Conservation (phyloP, 306 rosid species). For the Cucurbita moschata region DNA sequence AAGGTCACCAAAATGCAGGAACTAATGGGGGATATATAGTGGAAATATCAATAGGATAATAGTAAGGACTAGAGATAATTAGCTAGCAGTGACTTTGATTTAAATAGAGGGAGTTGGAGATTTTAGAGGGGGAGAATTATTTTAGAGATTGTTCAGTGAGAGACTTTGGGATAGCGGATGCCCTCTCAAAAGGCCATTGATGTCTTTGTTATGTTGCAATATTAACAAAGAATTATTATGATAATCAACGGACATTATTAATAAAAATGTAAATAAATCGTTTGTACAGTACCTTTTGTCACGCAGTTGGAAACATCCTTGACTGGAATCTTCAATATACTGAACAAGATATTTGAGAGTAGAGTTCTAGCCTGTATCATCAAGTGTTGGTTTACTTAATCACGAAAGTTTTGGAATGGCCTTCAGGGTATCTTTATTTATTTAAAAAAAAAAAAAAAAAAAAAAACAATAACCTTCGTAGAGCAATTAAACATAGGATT, state of each 20-base stretch:
- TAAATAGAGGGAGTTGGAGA: neutral
- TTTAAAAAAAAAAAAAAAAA: no score
- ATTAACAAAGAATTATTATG: no score
- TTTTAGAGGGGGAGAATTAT: neutral
- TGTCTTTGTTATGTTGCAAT: no score
- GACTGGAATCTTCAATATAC: conserved; percentile 56
- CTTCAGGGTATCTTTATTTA: neutral
- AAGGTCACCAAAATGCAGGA: neutral
- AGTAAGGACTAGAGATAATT: neutral
- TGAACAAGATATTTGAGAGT: conserved; percentile 53
- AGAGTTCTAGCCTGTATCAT: conserved; percentile 51
- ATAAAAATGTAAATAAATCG: neutral
- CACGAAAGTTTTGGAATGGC: conserved; percentile 2
- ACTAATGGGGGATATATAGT: neutral
- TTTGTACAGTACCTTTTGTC: conserved; percentile 41
- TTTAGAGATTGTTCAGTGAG: neutral
- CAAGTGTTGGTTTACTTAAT: conserved; percentile 3
- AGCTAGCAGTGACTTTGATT: neutral
- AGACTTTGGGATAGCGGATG: neutral
- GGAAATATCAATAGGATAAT: neutral
- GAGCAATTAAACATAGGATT: conserved; percentile 48
- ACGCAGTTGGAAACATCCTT: conserved; percentile 45
- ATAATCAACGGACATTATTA: neutral
- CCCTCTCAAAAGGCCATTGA: neutral
- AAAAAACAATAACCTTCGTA: conserved; percentile 40